phyloP scores from a whole-genome alignment of 83 land plant species.

The Diphasiastrum complanatum region DNA sequence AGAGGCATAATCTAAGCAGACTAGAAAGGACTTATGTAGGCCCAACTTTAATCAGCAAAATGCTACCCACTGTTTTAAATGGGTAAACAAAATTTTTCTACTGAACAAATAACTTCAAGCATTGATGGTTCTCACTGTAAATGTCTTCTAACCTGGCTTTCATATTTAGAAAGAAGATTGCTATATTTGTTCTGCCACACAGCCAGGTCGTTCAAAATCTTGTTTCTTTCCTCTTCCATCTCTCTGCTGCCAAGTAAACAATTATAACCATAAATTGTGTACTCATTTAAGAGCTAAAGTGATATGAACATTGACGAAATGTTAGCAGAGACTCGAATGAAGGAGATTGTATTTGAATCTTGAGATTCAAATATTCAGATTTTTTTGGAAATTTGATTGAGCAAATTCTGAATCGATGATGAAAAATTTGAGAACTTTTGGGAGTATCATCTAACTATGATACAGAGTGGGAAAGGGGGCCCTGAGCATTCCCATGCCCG shows the following conservation, averaged over 20 bases:
- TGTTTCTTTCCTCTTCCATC: slow-evolving; percentile 13
- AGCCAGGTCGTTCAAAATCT: slow-evolving; percentile 18
- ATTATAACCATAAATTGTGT: not conserved
- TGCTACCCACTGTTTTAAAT: not conserved
- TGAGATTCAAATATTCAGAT: too few species aligned
- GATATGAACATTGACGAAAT: not conserved
- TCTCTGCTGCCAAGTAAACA: slow-evolving; percentile 12
- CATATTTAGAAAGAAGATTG: slow-evolving; percentile 20
- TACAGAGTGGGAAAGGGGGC: too few species aligned
- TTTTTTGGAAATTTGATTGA: too few species aligned
- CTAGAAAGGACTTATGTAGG: not conserved
- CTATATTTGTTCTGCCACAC: slow-evolving; percentile 23
- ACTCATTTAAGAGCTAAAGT: slow-evolving; percentile 2
- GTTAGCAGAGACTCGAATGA: not conserved
- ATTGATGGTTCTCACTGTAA: not conserved
- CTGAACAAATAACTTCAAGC: not conserved
- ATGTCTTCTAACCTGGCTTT: slow-evolving; percentile 16
- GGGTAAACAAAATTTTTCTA: not conserved
- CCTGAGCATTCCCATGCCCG: too few species aligned
- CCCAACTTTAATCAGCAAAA: not conserved
- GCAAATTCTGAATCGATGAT: too few species aligned
- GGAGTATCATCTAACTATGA: too few species aligned
- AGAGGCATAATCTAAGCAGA: too few species aligned
- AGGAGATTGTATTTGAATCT: too few species aligned
- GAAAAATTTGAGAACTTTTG: too few species aligned